Conservation (phyloP, 2,329 filamentous ascomycete genomes). For the Orbilia quercus region DNA sequence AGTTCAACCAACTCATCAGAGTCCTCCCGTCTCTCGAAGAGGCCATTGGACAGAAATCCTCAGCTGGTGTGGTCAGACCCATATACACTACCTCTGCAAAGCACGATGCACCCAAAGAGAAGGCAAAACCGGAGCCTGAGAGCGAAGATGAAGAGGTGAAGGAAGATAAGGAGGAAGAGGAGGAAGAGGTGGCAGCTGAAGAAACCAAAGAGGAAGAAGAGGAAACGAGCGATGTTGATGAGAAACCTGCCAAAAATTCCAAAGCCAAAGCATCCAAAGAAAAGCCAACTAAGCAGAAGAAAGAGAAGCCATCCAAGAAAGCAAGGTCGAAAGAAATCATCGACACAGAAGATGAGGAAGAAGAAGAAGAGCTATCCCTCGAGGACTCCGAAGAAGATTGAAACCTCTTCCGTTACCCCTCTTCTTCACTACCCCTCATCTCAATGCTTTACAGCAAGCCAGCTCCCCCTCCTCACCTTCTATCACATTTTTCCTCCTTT, state of each 20-base stretch:
- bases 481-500: no score
- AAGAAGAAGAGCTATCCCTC: conserved; percentile 50
- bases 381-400: conserved; percentile 59
- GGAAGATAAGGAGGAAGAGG: conserved; percentile 31
- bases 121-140: conserved; percentile 60
- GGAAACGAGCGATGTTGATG: conserved; percentile 56
- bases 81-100: conserved; percentile 59
- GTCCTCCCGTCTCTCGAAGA: conserved; percentile 71
- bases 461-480: no score
- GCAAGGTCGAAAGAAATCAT: conserved; percentile 64
- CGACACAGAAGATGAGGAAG: conserved; percentile 62
- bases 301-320: conserved; percentile 62
- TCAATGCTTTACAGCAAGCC: no score
- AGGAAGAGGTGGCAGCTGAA: conserved; percentile 41
- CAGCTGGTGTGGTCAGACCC: conserved; percentile 61
- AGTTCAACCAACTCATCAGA: conserved; percentile 71
- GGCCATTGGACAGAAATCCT: conserved; percentile 68
- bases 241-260: conserved; percentile 50
- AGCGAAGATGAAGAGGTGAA: conserved; percentile 44
- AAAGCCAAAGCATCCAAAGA: conserved; percentile 48
- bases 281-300: conserved; percentile 58
- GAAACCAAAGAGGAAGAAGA: conserved; percentile 57
- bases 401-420: conserved; percentile 16
- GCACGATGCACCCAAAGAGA: conserved; percentile 61
- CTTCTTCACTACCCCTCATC: neutral